Conservation (phyloP, 495 filamentous ascomycete species). For the Hypoxylon fuscum region DNA sequence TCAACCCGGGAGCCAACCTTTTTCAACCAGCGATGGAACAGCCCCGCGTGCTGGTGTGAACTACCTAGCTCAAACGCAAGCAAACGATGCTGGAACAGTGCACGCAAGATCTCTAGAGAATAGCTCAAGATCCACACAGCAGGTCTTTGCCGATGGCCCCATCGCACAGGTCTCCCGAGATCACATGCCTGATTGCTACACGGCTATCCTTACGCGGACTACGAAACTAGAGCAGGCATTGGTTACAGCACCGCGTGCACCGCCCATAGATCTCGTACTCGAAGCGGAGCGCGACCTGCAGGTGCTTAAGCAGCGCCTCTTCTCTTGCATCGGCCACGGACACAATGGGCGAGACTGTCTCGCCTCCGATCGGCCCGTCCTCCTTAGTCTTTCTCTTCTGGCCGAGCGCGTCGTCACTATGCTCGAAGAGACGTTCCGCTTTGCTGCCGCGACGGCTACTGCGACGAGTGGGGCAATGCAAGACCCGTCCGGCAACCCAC, state of each 20-base stretch:
- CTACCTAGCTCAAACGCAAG: no score
- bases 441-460: conserved; percentile 5
- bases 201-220: conserved; percentile 2
- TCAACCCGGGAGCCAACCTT: no score
- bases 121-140: no score
- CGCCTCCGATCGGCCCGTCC: conserved; percentile 5
- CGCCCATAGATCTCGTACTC: conserved; percentile 14
- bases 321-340: background rate
- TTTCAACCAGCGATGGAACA: no score
- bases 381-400: conserved; percentile 6
- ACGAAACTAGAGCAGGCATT: conserved; percentile 8
- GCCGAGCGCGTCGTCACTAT: conserved; percentile 10
- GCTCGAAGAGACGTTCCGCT: conserved; percentile 18
- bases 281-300: conserved; percentile 11
- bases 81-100: no score
- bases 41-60: no score
- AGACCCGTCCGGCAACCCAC: background rate
- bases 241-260: background rate
- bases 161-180: no score
- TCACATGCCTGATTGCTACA: conserved; percentile 11
- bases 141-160: no score
- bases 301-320: background rate
- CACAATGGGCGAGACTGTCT: no score
- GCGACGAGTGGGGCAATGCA: background rate
- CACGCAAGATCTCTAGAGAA: no score